Conservation (phyloP, 139 green algal genomes). For the Chlorella sorokiniana region DNA sequence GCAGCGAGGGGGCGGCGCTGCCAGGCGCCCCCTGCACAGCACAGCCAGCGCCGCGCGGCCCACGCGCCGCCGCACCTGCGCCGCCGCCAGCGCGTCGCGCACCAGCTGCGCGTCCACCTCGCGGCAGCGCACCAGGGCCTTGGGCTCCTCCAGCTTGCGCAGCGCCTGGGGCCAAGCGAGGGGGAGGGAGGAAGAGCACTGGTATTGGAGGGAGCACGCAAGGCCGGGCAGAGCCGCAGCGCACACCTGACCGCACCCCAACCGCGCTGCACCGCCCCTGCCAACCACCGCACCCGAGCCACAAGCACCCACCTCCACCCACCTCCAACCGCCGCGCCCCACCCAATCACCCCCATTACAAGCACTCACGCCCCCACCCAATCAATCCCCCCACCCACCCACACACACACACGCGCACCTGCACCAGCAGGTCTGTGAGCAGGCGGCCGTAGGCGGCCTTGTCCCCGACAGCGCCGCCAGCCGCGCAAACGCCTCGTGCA, state of each 20-base stretch:
- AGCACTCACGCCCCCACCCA: background rate
- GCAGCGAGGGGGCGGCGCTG: no score
- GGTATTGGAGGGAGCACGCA: no score
- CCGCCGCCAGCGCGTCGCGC: conserved; percentile 62
- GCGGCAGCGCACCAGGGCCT: conserved; percentile 68
- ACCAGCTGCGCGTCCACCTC: conserved; percentile 76
- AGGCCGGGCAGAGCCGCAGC: no score
- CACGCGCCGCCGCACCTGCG: no score
- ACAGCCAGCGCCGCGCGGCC: no score
- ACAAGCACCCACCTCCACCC: no score
- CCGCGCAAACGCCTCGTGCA: conserved; percentile 62
- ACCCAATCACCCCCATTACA: background rate
- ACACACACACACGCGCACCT: conserved; percentile 64
- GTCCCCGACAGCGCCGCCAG: conserved; percentile 72
- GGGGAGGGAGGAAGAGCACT: background rate
- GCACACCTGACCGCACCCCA: background rate
- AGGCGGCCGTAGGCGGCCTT: conserved; percentile 80
- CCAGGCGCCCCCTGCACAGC: no score
- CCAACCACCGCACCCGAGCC: no score
- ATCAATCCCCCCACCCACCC: background rate
- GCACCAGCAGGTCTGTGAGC: conserved; percentile 85
- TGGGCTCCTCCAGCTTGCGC: conserved; percentile 76
- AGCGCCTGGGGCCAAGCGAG: conserved; percentile 61
- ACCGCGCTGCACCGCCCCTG: background rate
- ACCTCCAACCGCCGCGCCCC: no score